A percentile compares a stretch with the other conserved stretches of the same genome.
Conservation (phyloP, 2,329 filamentous ascomycete species). For the Hypoxylon sp. region DNA sequence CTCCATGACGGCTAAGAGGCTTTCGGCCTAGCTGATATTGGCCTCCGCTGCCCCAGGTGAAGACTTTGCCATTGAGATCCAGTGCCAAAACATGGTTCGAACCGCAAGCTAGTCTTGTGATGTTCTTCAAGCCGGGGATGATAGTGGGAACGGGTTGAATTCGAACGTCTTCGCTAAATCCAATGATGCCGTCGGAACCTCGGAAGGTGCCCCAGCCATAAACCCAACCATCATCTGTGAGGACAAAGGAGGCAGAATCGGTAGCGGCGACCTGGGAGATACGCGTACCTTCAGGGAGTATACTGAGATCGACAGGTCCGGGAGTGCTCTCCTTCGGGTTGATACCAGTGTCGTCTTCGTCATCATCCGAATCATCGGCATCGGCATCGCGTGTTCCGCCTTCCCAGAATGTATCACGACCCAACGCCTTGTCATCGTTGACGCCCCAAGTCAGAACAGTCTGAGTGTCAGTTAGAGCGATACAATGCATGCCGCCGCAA, state of each 20-base stretch:
- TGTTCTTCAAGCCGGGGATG: constrained; percentile 72
- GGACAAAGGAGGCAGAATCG: constrained; percentile 74
- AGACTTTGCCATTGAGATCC: constrained; percentile 76
- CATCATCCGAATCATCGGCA: constrained; percentile 60
- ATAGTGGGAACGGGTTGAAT: constrained; percentile 63
- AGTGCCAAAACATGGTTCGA: constrained; percentile 79
- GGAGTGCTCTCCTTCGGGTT: constrained; percentile 82
- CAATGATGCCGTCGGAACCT: constrained; percentile 71
- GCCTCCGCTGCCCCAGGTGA: constrained; percentile 86
- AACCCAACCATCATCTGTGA: constrained; percentile 74
- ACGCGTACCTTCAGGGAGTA: constrained; percentile 72
- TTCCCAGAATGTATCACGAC: constrained; percentile 76
- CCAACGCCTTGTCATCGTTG: constrained; percentile 81
- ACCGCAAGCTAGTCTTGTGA: constrained; percentile 73
- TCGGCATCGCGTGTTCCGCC: constrained; percentile 73
- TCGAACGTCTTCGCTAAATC: constrained; percentile 69
- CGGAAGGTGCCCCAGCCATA: constrained; percentile 80
- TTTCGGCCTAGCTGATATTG: constrained; percentile 79
- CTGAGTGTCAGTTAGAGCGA: constrained; percentile 78
- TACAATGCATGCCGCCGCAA: constrained; percentile 78
- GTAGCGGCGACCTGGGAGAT: constrained; percentile 73
- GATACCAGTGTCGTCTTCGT: constrained; percentile 73
- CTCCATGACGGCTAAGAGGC: constrained; percentile 59
- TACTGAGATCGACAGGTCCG: constrained; percentile 68
- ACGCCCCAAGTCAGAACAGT: constrained; percentile 84